Percentiles rank a stretch among this genome's conserved stretches.
These are phyloP conservation scores for Zygotorulaspora florentina DNA, from an alignment of 805 yeast species.

Conservation along the genomic window DNA sequence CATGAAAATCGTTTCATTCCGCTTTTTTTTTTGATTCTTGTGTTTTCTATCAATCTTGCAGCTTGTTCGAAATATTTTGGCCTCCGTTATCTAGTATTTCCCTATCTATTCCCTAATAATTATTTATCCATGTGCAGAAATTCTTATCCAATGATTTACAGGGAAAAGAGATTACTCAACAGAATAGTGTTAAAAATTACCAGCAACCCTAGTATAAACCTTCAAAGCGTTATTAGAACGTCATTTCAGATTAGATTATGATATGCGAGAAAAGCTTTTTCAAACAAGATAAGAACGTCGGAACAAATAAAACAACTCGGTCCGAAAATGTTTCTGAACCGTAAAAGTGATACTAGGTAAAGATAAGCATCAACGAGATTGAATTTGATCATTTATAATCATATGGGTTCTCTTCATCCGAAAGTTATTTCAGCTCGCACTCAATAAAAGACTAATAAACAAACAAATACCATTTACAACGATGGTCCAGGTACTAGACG, in stretches of 20 bases:
- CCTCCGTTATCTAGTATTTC: too few relatives aligned
- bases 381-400: background rate
- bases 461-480: background rate
- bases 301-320: background rate
- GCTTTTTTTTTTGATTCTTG: too few relatives aligned
- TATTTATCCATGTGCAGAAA: too few relatives aligned
- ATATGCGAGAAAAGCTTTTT: background rate
- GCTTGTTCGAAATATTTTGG: too few relatives aligned
- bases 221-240: background rate
- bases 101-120: too few relatives aligned
- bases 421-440: background rate
- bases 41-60: too few relatives aligned
- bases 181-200: too few relatives aligned
- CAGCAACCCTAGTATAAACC: too few relatives aligned
- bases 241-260: background rate
- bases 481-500: slow-evolving; percentile 13
- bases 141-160: too few relatives aligned
- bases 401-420: background rate
- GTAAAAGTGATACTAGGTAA: background rate
- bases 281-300: background rate
- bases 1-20: too few relatives aligned
- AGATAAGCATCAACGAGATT: background rate
- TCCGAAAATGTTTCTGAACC: background rate
- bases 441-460: too few relatives aligned
- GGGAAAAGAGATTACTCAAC: too few relatives aligned